Conservation (phyloP, 371 early-diverging fungal genomes). For the Rhizopus microsporus region DNA sequence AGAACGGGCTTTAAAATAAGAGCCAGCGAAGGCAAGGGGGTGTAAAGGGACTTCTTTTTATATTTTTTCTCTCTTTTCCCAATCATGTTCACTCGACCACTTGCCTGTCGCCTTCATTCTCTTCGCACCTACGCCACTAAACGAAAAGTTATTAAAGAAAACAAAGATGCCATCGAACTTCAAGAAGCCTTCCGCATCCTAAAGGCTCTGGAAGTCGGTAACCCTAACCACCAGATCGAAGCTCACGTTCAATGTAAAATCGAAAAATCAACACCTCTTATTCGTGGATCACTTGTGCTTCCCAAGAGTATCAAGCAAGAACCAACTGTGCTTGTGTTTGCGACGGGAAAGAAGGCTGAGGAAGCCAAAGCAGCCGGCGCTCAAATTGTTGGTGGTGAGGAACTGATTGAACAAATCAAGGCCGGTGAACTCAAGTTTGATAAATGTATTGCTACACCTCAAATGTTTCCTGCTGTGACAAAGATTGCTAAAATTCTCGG, state of each 20-base stretch:
- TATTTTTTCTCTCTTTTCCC: background rate
- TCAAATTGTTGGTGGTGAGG: constrained; percentile 85
- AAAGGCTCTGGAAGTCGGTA: constrained; percentile 72
- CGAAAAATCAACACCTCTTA: constrained; percentile 74
- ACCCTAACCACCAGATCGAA: constrained; percentile 68
- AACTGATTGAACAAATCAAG: constrained; percentile 74
- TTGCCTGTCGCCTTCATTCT: background rate
- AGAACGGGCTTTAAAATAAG: background rate
- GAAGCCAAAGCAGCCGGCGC: constrained; percentile 84
- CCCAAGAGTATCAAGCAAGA: constrained; percentile 69
- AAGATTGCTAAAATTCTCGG: constrained; percentile 92
- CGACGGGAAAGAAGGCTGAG: constrained; percentile 79
- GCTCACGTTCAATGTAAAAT: constrained; percentile 72
- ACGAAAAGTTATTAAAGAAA: constrained; percentile 26
- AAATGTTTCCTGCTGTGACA: constrained; percentile 85
- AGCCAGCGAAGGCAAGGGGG: background rate
- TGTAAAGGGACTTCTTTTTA: constrained; percentile 1
- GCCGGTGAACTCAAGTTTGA: constrained; percentile 76
- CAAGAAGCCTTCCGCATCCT: constrained; percentile 42
- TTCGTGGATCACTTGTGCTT: constrained; percentile 73
- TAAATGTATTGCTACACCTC: constrained; percentile 86
- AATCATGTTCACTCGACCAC: constrained; percentile 1
- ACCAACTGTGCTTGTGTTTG: constrained; percentile 73
- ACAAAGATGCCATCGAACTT: constrained; percentile 48
- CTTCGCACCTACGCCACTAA: constrained; percentile 35